phyloP scores from a whole-genome alignment of 2,329 filamentous ascomycete species.

The Huntiella moniliformis region DNA sequence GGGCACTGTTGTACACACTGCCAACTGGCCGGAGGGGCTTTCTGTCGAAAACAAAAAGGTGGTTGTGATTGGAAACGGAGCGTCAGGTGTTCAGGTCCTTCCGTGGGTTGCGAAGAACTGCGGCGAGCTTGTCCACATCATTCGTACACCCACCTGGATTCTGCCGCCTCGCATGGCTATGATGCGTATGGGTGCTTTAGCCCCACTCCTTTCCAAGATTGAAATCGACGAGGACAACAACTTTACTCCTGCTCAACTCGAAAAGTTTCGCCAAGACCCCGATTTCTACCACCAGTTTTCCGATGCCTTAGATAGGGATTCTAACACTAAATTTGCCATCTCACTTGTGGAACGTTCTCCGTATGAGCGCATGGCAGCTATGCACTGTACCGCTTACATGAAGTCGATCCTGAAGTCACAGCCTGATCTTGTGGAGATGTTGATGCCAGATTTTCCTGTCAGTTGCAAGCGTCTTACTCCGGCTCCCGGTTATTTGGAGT shows the following conservation, averaged over 20 bases:
- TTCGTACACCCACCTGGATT: constrained; percentile 26
- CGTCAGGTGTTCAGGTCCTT: constrained; percentile 34
- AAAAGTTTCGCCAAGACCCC: constrained; percentile 27
- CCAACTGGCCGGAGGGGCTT: constrained; percentile 31
- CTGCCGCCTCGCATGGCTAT: constrained; percentile 20
- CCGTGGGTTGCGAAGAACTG: constrained; percentile 28
- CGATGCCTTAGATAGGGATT: constrained; percentile 27
- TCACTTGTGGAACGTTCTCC: constrained; percentile 25
- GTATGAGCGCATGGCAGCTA: constrained; percentile 23
- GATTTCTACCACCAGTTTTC: constrained; percentile 28
- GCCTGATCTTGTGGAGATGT: constrained; percentile 27
- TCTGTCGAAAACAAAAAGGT: constrained; percentile 31
- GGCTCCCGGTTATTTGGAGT: constrained; percentile 29
- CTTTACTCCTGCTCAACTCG: constrained; percentile 21
- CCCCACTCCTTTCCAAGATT: constrained; percentile 14
- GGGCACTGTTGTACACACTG: constrained; percentile 33
- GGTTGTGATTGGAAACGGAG: constrained; percentile 37
- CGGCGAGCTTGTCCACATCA: constrained; percentile 23
- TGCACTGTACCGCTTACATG: constrained; percentile 28
- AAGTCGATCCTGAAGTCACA: constrained; percentile 27
- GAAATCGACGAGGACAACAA: constrained; percentile 15
- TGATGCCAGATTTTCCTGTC: constrained; percentile 31
- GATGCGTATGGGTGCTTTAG: constrained; percentile 20
- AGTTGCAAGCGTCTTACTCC: constrained; percentile 32
- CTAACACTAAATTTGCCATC: constrained; percentile 24